These are phyloP conservation scores for Monilinia fructigena DNA, from an alignment of 2,329 filamentous ascomycete genomes.

Conservation along the genomic window DNA sequence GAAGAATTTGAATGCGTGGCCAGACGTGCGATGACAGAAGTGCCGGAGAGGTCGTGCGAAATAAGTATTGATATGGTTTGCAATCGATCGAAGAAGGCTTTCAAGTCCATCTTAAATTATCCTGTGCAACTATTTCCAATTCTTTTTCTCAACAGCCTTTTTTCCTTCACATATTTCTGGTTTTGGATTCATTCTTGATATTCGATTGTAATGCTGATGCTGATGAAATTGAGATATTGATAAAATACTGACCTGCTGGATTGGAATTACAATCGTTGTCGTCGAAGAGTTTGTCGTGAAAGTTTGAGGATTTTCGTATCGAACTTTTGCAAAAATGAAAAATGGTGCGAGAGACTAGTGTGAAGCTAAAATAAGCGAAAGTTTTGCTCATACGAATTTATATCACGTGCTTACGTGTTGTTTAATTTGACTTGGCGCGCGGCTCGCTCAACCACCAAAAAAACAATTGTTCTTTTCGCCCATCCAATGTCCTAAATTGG, in stretches of 20 bases:
- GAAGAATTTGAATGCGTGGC: conserved; percentile 17
- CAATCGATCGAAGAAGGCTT: conserved; percentile 11
- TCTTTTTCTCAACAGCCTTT: background rate
- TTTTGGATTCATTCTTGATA: conserved; percentile 7
- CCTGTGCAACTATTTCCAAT: conserved; percentile 16
- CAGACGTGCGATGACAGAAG: background rate
- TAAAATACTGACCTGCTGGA: conserved; percentile 49
- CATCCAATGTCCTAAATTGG: background rate
- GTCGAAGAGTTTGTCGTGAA: conserved; percentile 23
- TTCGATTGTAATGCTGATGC: background rate
- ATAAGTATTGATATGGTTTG: conserved; percentile 15
- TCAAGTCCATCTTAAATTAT: conserved; percentile 8
- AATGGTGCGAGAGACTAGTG: conserved; percentile 22
- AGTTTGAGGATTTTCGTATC: conserved; percentile 14
- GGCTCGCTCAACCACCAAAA: background rate
- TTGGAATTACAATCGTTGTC: conserved; percentile 46
- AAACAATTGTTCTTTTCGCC: background rate
- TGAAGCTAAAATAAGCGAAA: conserved; percentile 21
- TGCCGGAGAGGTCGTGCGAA: conserved; percentile 1
- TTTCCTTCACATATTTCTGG: conserved; percentile 2
- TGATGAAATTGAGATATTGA: conserved; percentile 14
- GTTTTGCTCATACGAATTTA: background rate
- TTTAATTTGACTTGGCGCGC: background rate
- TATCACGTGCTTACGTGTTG: background rate
- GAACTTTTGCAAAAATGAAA: conserved; percentile 20